Conservation (phyloP, 495 filamentous ascomycete species). For the Neurospora terricola region DNA sequence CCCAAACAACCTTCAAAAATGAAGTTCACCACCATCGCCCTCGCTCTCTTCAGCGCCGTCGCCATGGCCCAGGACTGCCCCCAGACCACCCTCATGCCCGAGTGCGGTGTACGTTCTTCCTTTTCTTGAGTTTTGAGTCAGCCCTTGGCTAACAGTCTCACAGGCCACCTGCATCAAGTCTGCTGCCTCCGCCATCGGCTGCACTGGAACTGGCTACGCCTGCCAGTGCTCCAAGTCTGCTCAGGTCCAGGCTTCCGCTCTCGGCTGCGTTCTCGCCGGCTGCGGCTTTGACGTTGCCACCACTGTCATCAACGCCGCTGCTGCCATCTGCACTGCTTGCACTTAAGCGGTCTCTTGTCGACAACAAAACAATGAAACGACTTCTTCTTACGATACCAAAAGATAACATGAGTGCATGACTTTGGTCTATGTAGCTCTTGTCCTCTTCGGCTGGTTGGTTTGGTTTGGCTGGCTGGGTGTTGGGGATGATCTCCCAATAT, state of each 20-base stretch:
- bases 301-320: not conserved
- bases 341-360: not conserved
- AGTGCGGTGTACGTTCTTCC: not conserved
- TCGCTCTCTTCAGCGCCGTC: not conserved
- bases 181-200: conserved; percentile 1
- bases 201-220: not conserved
- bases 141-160: not conserved
- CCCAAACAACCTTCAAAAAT: not conserved
- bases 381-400: not conserved
- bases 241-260: not conserved
- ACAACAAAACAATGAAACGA: not conserved
- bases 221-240: conserved; percentile 4
- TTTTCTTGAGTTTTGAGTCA: not conserved
- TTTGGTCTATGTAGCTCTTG: conserved; percentile 3
- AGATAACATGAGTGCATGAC: conserved; percentile 4
- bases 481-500: not conserved
- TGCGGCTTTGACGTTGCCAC: not conserved
- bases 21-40: conserved; percentile 3
- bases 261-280: not conserved
- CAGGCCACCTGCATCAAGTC: not conserved
- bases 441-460: conserved; percentile 1
- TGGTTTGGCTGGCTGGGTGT: not conserved
- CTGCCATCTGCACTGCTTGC: not conserved
- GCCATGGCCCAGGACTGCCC: not conserved
- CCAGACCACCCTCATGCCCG: not conserved